phyloP scores from a whole-genome alignment of 441 rosid species.

The Raphanus hybrid region DNA sequence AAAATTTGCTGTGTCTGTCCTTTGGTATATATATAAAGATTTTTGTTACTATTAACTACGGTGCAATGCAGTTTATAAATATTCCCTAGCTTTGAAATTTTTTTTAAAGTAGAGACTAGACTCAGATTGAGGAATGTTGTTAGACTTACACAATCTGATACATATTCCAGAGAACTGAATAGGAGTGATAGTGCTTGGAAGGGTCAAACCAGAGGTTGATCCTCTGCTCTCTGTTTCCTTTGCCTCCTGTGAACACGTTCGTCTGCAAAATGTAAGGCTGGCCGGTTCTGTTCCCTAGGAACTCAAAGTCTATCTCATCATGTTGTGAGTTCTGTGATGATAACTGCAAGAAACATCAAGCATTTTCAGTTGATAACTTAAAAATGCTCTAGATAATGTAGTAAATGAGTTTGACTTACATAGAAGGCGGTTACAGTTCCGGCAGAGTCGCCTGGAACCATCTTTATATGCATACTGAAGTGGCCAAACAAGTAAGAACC shows the following conservation, averaged over 20 bases:
- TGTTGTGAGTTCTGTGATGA: conserved; percentile 61
- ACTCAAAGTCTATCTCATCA: conserved; percentile 43
- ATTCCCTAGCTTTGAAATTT: conserved; percentile 39
- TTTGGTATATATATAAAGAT: too few relatives aligned
- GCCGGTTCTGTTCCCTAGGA: conserved; percentile 47
- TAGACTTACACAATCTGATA: conserved; percentile 61
- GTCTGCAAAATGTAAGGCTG: conserved; percentile 50
- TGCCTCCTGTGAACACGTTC: conserved; percentile 29
- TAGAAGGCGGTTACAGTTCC: conserved; percentile 91
- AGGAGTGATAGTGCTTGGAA: conserved; percentile 26
- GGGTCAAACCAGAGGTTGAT: conserved; percentile 53
- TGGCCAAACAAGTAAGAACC: conserved; percentile 82
- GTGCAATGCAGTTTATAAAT: too few relatives aligned
- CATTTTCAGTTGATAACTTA: background rate
- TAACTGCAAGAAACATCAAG: conserved; percentile 45
- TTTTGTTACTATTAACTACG: too few relatives aligned
- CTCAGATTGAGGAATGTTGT: conserved; percentile 15
- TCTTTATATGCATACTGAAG: conserved; percentile 82
- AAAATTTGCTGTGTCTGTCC: too few relatives aligned
- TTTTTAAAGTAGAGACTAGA: conserved; percentile 45
- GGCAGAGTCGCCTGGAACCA: conserved; percentile 85
- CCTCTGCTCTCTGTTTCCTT: conserved; percentile 50
- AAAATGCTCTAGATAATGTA: background rate
- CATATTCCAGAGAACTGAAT: conserved; percentile 37
- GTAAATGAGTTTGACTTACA: conserved; percentile 42